Conservation (phyloP, 495 filamentous ascomycete species). For the Podospora pseudopauciseta region DNA sequence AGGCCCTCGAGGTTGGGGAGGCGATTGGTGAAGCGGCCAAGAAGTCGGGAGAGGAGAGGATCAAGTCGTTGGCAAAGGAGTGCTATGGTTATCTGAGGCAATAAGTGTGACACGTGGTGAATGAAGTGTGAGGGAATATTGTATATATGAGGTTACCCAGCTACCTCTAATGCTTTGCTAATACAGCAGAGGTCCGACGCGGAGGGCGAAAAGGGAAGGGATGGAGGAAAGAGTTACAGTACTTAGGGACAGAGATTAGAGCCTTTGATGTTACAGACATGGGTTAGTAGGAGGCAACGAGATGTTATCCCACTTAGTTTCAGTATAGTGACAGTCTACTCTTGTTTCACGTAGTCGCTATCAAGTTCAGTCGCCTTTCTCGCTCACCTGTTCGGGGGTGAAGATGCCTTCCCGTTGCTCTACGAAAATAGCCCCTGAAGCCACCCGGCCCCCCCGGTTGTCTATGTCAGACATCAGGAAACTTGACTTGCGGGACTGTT, state of each 20-base stretch:
- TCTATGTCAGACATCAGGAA: no score
- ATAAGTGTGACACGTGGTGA: neutral
- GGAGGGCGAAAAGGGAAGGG: neutral
- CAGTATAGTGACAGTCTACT: no score
- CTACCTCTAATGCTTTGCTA: neutral
- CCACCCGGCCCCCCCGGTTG: no score
- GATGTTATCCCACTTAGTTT: no score
- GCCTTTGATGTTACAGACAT: no score
- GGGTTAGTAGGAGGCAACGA: no score
- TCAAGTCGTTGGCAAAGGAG: slow-evolving; percentile 57
- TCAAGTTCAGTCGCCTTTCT: no score
- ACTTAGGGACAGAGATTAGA: neutral
- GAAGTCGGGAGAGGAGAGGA: slow-evolving; percentile 52
- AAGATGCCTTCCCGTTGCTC: no score
- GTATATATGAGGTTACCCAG: slow-evolving; percentile 5
- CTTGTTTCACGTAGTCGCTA: no score
- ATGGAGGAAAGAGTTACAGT: neutral
- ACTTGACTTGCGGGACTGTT: no score
- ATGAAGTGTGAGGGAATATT: neutral
- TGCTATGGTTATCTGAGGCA: slow-evolving; percentile 48
- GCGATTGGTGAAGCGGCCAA: slow-evolving; percentile 41
- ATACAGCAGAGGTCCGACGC: slow-evolving; percentile 14
- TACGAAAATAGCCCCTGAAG: no score
- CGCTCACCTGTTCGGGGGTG: no score
- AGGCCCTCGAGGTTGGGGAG: slow-evolving; percentile 42